These are phyloP conservation scores for Lunularia cruciata DNA, from an alignment of 225 moss, liverwort and hornwort species.

Conservation along the genomic window DNA sequence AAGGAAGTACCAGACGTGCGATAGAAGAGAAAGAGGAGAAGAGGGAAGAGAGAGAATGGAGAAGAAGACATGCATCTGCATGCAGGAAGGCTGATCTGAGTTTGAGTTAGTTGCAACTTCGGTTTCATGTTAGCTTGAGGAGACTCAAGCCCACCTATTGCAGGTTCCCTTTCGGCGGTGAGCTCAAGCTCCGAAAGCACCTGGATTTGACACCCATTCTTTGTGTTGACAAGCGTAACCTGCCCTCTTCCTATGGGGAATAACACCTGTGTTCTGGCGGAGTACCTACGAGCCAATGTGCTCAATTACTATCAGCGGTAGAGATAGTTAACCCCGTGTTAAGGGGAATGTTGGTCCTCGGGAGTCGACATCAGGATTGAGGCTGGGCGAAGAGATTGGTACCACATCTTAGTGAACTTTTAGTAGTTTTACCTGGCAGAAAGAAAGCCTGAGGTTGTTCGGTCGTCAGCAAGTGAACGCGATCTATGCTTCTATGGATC, in stretches of 20 bases:
- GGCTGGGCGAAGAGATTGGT: not conserved
- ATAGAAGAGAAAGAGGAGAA: not conserved
- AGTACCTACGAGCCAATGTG: not conserved
- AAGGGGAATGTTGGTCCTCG: not conserved
- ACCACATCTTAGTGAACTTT: not conserved
- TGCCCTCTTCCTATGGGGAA: not conserved
- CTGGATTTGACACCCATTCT: not conserved
- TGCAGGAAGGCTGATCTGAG: constrained; percentile 1
- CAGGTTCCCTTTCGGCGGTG: too few relatives aligned
- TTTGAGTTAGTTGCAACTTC: not conserved
- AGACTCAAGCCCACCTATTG: too few relatives aligned
- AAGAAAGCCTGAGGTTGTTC: not conserved
- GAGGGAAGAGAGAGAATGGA: not conserved
- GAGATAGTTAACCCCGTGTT: not conserved
- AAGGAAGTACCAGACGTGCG: not conserved
- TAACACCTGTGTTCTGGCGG: not conserved
- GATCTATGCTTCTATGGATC: constrained; percentile 10
- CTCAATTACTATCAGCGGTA: not conserved
- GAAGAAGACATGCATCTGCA: not conserved
- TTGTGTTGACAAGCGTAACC: not conserved
- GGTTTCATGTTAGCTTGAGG: too few relatives aligned
- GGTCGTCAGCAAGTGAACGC: not conserved
- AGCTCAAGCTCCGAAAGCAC: not conserved
- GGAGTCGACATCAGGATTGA: not conserved
- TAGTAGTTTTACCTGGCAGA: too few relatives aligned